Conservation (phyloP, 768 basidiomycete genomes). For the Pisolithus orientalis region DNA sequence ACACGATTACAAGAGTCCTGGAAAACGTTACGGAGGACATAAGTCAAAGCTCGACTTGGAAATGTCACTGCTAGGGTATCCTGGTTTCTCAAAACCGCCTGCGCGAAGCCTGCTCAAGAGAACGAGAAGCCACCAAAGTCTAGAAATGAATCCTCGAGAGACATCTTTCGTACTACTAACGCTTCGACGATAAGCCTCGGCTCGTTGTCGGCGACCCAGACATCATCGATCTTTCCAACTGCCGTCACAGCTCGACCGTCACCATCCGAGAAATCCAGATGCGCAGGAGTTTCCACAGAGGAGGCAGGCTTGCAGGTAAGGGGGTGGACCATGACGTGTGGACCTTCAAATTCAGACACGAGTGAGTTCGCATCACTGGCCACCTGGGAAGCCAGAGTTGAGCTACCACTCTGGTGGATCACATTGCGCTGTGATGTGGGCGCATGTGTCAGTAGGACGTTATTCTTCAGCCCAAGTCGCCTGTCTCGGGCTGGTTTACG, state of each 20-base stretch:
- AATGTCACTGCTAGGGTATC: background rate
- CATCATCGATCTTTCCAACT: constrained; percentile 1
- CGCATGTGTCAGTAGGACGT: constrained; percentile 15
- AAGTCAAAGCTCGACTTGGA: background rate
- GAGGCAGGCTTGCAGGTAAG: constrained; percentile 2
- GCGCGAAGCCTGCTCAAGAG: background rate
- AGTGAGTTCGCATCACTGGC: constrained; percentile 16
- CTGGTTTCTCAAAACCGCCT: background rate
- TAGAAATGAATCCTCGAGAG: constrained; percentile 67
- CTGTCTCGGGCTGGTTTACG: constrained; percentile 46
- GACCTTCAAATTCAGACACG: constrained; percentile 25
- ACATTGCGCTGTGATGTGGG: constrained; percentile 1
- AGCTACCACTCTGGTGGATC: background rate
- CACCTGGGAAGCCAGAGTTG: background rate
- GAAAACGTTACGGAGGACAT: background rate
- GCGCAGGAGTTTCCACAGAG: constrained; percentile 5
- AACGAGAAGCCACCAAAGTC: constrained; percentile 62
- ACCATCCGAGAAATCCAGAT: constrained; percentile 7
- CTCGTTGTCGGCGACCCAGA: constrained; percentile 14
- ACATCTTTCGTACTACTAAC: constrained; percentile 71
- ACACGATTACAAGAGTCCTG: background rate
- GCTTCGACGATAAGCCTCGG: constrained; percentile 76
- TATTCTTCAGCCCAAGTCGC: constrained; percentile 41
- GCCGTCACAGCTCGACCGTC: constrained; percentile 13
- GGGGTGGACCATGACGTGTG: constrained; percentile 28